Percentiles rank a stretch among this genome's conserved stretches.
Conservation (phyloP, 2,329 filamentous ascomycete genomes). For the Blumeria graminis region DNA sequence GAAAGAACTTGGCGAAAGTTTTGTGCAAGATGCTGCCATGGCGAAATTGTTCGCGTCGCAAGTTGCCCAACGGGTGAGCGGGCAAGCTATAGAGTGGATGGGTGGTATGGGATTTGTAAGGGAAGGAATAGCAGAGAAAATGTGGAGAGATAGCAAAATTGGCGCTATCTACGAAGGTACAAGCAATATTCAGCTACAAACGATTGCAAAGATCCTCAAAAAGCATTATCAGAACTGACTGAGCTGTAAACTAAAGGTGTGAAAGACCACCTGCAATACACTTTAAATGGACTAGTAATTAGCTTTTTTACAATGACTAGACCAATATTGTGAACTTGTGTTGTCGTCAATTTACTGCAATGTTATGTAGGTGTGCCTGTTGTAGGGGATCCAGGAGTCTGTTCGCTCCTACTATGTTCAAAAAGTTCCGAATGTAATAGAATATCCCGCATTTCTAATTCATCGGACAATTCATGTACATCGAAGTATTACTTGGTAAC, state of each 20-base stretch:
- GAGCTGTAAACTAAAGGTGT: not conserved
- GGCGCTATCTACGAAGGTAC: slow-evolving; percentile 93
- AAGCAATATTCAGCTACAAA: slow-evolving; percentile 49
- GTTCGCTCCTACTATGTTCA: too few species aligned
- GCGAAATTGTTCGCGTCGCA: slow-evolving; percentile 89
- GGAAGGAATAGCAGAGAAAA: slow-evolving; percentile 94
- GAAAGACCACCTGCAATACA: too few species aligned
- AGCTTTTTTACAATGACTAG: too few species aligned
- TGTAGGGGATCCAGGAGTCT: too few species aligned
- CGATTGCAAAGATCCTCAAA: slow-evolving; percentile 46
- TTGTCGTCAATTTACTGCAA: too few species aligned
- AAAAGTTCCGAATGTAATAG: too few species aligned
- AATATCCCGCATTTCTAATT: too few species aligned
- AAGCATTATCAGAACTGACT: slow-evolving; percentile 32
- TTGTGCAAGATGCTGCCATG: slow-evolving; percentile 92
- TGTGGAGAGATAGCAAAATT: slow-evolving; percentile 93
- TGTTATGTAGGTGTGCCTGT: too few species aligned
- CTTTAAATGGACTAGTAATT: too few species aligned
- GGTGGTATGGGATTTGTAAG: slow-evolving; percentile 97
- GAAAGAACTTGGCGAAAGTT: slow-evolving; percentile 93
- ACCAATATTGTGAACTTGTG: too few species aligned
- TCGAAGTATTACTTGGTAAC: too few species aligned
- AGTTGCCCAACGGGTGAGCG: slow-evolving; percentile 67
- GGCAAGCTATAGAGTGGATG: slow-evolving; percentile 93
- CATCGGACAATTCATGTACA: too few species aligned